Conservation (phyloP, 257 asterid genomes). For the Solanum paucissectum region DNA sequence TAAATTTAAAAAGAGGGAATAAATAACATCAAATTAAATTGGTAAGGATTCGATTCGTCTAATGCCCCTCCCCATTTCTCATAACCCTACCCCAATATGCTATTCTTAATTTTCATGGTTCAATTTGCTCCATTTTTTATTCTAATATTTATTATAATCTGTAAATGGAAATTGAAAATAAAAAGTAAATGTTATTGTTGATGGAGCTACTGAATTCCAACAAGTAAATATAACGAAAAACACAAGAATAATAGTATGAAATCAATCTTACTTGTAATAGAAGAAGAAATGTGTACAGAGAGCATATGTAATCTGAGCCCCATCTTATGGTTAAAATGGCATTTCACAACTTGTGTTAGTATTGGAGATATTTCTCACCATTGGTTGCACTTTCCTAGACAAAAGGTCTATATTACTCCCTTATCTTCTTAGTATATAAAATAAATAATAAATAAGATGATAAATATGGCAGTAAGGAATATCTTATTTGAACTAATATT, state of each 20-base stretch:
- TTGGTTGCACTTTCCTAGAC: neutral
- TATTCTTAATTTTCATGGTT: neutral
- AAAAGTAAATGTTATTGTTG: neutral
- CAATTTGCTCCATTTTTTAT: neutral
- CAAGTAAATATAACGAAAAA: neutral
- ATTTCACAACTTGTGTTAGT: neutral
- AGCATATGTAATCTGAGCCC: neutral
- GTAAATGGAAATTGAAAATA: neutral
- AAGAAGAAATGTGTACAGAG: neutral
- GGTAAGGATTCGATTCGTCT: neutral
- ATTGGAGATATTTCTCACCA: neutral
- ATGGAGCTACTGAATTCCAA: neutral
- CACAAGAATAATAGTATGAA: neutral
- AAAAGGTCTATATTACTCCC: neutral
- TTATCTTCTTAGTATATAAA: neutral
- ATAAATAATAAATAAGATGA: neutral
- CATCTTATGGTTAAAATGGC: neutral
- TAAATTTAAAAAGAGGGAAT: neutral
- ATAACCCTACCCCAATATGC: neutral
- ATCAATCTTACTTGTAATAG: neutral
- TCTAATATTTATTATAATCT: neutral
- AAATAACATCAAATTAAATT: neutral
- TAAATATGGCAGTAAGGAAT: neutral
- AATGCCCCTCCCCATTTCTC: neutral
- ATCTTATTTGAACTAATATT: too few relatives aligned